These are phyloP conservation scores for Sphagnum contortum DNA, from an alignment of 225 moss, liverwort and hornwort species.

Conservation along the genomic window DNA sequence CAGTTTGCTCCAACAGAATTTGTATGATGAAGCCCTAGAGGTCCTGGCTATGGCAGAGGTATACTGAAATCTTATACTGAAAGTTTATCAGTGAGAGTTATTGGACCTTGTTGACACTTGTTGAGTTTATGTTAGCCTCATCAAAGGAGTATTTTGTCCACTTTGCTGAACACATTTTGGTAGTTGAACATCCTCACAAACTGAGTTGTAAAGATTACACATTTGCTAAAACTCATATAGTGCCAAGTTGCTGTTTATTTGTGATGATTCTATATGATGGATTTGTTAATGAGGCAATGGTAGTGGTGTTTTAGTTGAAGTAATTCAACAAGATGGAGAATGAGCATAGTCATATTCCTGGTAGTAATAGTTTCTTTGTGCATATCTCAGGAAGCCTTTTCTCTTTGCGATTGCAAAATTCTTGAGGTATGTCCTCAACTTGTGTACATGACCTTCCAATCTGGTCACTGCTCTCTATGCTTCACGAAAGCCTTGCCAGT, in stretches of 20 bases:
- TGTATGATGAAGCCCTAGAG: slow-evolving; percentile 71
- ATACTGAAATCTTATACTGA: not conserved
- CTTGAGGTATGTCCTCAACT: slow-evolving; percentile 33
- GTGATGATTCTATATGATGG: no score
- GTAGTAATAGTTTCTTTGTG: no score
- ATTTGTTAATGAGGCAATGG: no score
- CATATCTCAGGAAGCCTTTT: slow-evolving; percentile 62
- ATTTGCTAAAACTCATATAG: no score
- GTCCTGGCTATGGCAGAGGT: slow-evolving; percentile 86
- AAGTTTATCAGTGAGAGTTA: not conserved
- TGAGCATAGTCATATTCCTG: not conserved
- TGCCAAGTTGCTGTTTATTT: no score
- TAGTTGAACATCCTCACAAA: no score
- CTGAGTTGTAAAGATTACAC: no score
- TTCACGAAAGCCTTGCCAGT: not conserved
- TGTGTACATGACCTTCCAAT: not conserved
- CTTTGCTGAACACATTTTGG: not conserved
- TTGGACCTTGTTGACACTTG: not conserved
- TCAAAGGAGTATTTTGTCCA: not conserved
- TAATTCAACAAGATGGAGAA: not conserved
- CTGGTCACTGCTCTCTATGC: not conserved
- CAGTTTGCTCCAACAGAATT: slow-evolving; percentile 51
- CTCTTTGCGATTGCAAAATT: slow-evolving; percentile 65
- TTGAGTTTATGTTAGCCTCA: not conserved
- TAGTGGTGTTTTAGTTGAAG: no score